Evolutionary conservation across 208 protist species (phyloP).

Genomic region (Lotmaria passim): DNA sequence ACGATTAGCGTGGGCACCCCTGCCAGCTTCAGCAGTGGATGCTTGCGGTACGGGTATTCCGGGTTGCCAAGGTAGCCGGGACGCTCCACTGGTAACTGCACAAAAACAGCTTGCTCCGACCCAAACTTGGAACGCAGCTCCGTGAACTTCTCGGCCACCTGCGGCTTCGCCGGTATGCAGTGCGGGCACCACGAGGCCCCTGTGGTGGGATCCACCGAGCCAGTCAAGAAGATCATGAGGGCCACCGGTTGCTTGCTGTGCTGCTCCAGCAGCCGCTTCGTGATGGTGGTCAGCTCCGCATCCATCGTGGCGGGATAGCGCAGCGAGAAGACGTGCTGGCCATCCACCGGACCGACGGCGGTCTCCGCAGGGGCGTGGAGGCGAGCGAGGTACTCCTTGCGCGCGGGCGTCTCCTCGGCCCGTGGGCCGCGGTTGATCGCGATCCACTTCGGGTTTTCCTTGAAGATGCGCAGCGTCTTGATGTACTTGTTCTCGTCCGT

Average conservation of each 20-base stretch:
- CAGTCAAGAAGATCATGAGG: slow-evolving; percentile 65
- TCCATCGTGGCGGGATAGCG: slow-evolving; percentile 42
- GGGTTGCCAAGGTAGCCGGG: slow-evolving; percentile 71
- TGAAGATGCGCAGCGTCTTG: slow-evolving; percentile 83
- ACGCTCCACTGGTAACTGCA: slow-evolving; percentile 71
- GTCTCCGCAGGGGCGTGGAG: slow-evolving; percentile 33
- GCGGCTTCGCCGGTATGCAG: slow-evolving; percentile 61
- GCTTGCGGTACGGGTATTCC: slow-evolving; percentile 61
- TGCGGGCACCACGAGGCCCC: slow-evolving; percentile 81
- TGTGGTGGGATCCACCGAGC: slow-evolving; percentile 50
- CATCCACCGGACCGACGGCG: slow-evolving; percentile 25
- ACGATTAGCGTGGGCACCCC: slow-evolving; percentile 65
- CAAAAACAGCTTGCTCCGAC: slow-evolving; percentile 41
- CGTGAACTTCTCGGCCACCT: slow-evolving; percentile 45
- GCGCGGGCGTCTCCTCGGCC: slow-evolving; percentile 37
- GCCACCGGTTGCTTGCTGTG: slow-evolving; percentile 27
- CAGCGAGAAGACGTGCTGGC: slow-evolving; percentile 36
- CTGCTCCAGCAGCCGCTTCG: slow-evolving; percentile 29
- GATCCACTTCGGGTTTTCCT: slow-evolving; percentile 77
- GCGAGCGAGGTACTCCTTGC: slow-evolving; percentile 48
- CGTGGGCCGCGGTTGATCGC: slow-evolving; percentile 58
- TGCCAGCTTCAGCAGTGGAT: slow-evolving; percentile 47
- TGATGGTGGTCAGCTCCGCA: slow-evolving; percentile 34
- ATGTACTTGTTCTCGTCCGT: slow-evolving; percentile 51
- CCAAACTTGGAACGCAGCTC: slow-evolving; percentile 44